Evolutionary conservation across 805 yeast species (phyloP), one percentile per base, ranked within the genome.

Genomic region (Lipomyces yamanashiensis): DNA sequence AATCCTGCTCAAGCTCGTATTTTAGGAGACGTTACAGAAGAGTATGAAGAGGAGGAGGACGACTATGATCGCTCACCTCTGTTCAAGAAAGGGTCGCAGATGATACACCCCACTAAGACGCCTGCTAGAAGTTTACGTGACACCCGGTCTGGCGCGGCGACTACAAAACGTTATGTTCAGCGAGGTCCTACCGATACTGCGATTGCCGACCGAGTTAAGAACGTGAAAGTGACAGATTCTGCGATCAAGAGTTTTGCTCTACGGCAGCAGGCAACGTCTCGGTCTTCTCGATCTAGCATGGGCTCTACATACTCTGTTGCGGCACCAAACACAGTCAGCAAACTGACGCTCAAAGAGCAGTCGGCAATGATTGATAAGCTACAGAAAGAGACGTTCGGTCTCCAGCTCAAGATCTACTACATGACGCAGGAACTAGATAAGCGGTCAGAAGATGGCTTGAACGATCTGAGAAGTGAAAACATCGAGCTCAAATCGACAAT

Each of bases 381-480:
- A 3, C 71, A 70, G 58, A 69, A 69, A 48, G 72, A 69, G 23
- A 70, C 65, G 39, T 69, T 67, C 58, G 72, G 72, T 8, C 49
- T 61, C 7, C 67, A 69, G 61, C 59, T 69, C 12, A 69, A 69
- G 44, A 62, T 70, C 12, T 69, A 58, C 41, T 64, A 69, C 41
- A 54, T 69, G 55, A 61, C 68, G 39, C 68, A 65, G 28, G 69
- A 69, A 39, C 64, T 69, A n/a, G 70, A 61, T 36, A 64, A 67
- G 49, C 61, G 69, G 15, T 65, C 71, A 1, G 72, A 69, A 50
- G 70, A 69, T 21, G 65, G 64, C 41, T 58, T 67, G 45, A 60
- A 63, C 33, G 70, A 69, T 19, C 19, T 69, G 17, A 53, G 64
- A 57, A 69, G 64, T 21, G 72, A 69, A 51, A 67, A 69, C 21